phyloP scores from a whole-genome alignment of 257 asterid species.

The Paulownia fortunei region DNA sequence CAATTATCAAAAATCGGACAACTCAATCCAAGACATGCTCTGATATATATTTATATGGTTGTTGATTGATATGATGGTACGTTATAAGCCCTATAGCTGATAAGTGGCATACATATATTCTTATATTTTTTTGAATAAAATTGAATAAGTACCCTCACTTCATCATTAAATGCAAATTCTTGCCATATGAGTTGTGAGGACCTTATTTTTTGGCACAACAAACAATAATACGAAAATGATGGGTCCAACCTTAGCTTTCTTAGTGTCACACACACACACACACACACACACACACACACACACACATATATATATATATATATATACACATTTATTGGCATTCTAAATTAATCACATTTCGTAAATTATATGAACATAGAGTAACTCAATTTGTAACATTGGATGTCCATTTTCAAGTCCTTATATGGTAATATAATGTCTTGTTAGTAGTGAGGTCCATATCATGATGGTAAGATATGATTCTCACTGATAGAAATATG shows the following conservation, averaged over 20 bases:
- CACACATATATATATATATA: too few relatives aligned
- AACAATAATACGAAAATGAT: conserved; percentile 24
- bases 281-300: too few relatives aligned
- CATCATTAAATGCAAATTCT: conserved; percentile 23
- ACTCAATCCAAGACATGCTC: conserved; percentile 13
- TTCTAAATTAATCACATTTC: too few relatives aligned
- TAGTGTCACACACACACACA: too few relatives aligned
- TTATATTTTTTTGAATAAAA: background rate
- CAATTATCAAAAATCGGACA: conserved; percentile 6
- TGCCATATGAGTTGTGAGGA: conserved; percentile 18
- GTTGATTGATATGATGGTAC: conserved; percentile 2
- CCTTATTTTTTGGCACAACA: background rate
- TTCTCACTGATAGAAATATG: too few relatives aligned
- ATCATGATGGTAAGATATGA: too few relatives aligned
- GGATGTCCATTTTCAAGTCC: too few relatives aligned
- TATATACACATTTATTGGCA: too few relatives aligned
- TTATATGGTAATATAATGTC: too few relatives aligned
- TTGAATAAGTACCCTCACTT: background rate
- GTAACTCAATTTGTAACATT: too few relatives aligned
- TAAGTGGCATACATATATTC: background rate
- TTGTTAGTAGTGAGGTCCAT: too few relatives aligned
- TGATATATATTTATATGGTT: background rate
- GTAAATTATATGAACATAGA: too few relatives aligned
- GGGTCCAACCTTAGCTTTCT: background rate
- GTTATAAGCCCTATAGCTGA: background rate